Base-by-base conservation (phyloP, 2,329 filamentous ascomycete genomes). In the Alternaria sp. region DNA sequence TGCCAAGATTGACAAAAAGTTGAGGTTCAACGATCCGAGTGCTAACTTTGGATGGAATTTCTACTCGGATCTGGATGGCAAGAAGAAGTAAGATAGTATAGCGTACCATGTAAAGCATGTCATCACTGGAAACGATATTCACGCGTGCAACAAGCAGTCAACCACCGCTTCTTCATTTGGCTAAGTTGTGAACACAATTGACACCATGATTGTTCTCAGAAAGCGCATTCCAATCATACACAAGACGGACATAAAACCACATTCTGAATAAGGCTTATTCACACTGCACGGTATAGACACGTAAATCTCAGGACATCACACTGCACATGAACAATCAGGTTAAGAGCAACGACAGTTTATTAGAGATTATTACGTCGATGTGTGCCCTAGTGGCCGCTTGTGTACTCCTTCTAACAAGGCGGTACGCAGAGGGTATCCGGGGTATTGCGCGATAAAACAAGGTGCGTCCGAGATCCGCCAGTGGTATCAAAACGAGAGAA, bases 1-100 rank as follows among this genome's bases (percentile, higher is more conserved):
- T 54, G 78, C 82, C 40, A 69, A 63, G 0, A 79, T 89, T 20
- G 86, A 90, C 71, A 87, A 85, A 78, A 89, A 89, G 76, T 46
- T 88, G 65, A 79, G 88, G 43, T 89, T 90, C 71, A 90, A 89
- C 57, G 87, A 90, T 71, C 83, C 86, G 5, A 85, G 81, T 44
- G 78, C 71, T 7, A 79, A 77, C 22, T 90, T 89, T 78, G 83
- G 85, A 3, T 86, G 84, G 74, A 78, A 86, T 8, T 88, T 89
- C 66, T 90, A 86, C 65, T 67, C 72, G 1, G 87, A 87, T 73
- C 68, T 89, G 57, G 87, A 89, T 54, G 87, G 87, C 1, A 74
- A 74, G 65, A 71, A 74, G 66, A 70, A 64, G 25, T 65, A 57
- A 54, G 10, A 2, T 12, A 20, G 16, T 41, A n/a, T n/a, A 4